Evolutionary conservation across 2,329 filamentous ascomycete genomes (phyloP), one percentile per base, ranked within the genome.

Genomic region (Onygenales sp.): DNA sequence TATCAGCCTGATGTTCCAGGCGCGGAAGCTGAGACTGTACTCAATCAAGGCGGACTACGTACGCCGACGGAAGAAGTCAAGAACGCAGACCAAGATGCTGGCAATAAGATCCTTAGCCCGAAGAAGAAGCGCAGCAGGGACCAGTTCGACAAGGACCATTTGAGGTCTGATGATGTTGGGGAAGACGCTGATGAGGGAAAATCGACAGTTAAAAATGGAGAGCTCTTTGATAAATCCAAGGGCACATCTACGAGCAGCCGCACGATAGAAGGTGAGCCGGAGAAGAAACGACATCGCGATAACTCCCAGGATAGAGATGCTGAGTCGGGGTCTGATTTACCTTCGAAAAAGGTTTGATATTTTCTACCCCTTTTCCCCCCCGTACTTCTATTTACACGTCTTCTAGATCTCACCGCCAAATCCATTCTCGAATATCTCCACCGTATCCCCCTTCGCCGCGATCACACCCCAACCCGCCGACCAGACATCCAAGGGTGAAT

Each of bases 81-180:
- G 36, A 56, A 51, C 56, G 55, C 49, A 36, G 57, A 53, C 43
- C 59, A 56, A 45, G 58, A 52, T 51, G 56, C 45, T 53, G 14
- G 17, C 50, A 57, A 56, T 51, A 64, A 59, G 52, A 61, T 63
- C 31, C 56, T 61, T 51, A 70, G 63, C 51, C 69, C 69, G 8
- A 71, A 68, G 58, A 74, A 74, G 62, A 74, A 74, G 58, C 63
- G 72, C 53, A 74, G 71, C 54, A 60, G 68, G 49, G 72, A 74
- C 43, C 67, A 73, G 49, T 60, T 74, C 40, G 70, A 73, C 54
- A 64, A 67, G 34, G 68, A 68, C 32, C 57, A 64, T 34, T 21
- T 59, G 14, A 66, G 64, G 32, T 34, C 49, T 13, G 56, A 61
- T 40, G 55, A 52, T 37, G 27, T 46, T 45, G 57, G 56, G 34